Evolutionary conservation across 106 monocot species (phyloP).

Genomic region (Xerophyta viscosa): DNA sequence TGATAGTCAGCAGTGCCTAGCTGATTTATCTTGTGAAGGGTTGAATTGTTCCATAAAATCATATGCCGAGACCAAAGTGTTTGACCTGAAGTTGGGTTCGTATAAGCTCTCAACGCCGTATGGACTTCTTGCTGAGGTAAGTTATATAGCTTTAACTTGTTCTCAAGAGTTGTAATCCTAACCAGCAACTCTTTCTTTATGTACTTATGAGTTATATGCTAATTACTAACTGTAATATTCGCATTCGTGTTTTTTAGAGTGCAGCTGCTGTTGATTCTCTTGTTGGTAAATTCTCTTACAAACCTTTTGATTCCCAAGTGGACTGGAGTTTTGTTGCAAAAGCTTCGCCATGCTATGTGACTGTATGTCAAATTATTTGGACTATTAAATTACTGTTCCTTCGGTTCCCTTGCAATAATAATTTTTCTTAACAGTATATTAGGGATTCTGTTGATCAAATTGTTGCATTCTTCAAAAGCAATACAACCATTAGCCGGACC

Average conservation of each 20-base stretch:
- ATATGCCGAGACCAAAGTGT: conserved; percentile 74
- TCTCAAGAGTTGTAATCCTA: no score
- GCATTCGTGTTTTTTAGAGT: conserved; percentile 87
- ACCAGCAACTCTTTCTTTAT: no score
- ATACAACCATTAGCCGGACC: conserved; percentile 59
- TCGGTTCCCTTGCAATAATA: conserved; percentile 1
- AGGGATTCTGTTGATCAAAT: conserved; percentile 85
- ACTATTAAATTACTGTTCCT: neutral
- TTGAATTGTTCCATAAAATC: conserved; percentile 63
- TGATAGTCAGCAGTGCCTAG: conserved; percentile 50
- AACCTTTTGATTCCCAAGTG: conserved; percentile 72
- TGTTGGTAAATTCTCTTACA: conserved; percentile 72
- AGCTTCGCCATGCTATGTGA: conserved; percentile 97
- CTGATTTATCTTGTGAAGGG: conserved; percentile 88
- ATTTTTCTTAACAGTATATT: conserved; percentile 52
- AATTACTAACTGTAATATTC: no score
- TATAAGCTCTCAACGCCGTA: conserved; percentile 77
- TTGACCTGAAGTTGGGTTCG: conserved; percentile 80
- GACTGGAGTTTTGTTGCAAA: conserved; percentile 96
- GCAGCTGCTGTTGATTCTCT: conserved; percentile 74
- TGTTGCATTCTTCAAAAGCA: conserved; percentile 81
- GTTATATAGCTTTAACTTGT: conserved; percentile 3
- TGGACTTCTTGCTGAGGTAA: conserved; percentile 96
- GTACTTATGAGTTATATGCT: no score
- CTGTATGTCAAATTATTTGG: conserved; percentile 42